A percentile compares a stretch with the other conserved stretches of the same genome.
Conservation (phyloP, 106 monocot genomes). For the Acanthochlamys bracteata region DNA sequence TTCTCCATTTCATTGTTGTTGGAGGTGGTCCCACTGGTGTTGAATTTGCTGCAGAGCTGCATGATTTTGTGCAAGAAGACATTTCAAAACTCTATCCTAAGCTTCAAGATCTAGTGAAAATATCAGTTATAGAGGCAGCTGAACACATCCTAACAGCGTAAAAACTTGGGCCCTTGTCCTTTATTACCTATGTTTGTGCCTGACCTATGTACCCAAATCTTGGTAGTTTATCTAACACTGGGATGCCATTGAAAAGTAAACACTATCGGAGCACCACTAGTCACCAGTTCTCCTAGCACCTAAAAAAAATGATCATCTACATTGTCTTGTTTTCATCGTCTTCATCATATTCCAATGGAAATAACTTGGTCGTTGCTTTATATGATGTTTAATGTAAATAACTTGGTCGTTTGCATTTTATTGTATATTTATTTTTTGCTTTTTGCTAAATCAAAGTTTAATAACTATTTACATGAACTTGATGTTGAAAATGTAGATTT, state of each 20-base stretch:
- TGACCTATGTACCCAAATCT: too few relatives aligned
- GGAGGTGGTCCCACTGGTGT: slow-evolving; percentile 74
- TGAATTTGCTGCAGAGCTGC: slow-evolving; percentile 78
- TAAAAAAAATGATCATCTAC: too few relatives aligned
- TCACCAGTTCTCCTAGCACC: too few relatives aligned
- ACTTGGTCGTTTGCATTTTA: too few relatives aligned
- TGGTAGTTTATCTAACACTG: too few relatives aligned
- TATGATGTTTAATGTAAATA: too few relatives aligned
- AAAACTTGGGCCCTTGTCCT: neutral
- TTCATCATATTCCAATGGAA: too few relatives aligned
- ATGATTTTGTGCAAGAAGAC: slow-evolving; percentile 65
- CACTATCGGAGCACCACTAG: too few relatives aligned
- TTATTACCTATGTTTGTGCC: too few relatives aligned
- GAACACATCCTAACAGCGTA: slow-evolving; percentile 65
- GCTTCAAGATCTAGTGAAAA: slow-evolving; percentile 33
- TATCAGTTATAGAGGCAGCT: slow-evolving; percentile 50
- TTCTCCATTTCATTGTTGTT: slow-evolving; percentile 60
- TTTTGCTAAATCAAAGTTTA: neutral
- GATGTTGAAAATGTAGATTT: slow-evolving; percentile 32
- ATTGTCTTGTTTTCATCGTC: too few relatives aligned
- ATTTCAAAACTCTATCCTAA: slow-evolving; percentile 45
- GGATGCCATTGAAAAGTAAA: too few relatives aligned
- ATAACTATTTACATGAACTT: neutral
- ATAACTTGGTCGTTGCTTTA: too few relatives aligned
- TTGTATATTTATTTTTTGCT: neutral